These are phyloP conservation scores for Aspergillus quadricinctus DNA, from an alignment of 2,329 filamentous ascomycete species.

Conservation along the genomic window DNA sequence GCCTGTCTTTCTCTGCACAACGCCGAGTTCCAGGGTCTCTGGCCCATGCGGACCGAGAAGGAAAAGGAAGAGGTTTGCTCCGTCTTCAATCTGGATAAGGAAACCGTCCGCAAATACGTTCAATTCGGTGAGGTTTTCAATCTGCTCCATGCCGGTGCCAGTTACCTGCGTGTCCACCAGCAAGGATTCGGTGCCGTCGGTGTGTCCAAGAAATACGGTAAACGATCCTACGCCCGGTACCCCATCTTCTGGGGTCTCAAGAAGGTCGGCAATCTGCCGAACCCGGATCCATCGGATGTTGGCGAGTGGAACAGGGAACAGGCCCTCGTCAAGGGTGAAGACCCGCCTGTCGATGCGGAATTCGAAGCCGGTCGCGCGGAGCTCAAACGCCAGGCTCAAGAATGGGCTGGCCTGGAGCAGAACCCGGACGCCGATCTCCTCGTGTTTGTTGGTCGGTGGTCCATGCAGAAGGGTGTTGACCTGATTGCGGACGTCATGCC, in stretches of 20 bases:
- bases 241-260: constrained; percentile 66
- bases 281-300: constrained; percentile 62
- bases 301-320: constrained; percentile 55
- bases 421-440: constrained; percentile 61
- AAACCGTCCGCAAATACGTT: constrained; percentile 57
- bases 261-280: constrained; percentile 60
- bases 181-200: constrained; percentile 65
- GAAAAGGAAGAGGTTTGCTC: constrained; percentile 61
- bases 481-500: constrained; percentile 67
- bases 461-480: constrained; percentile 65
- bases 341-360: constrained; percentile 50
- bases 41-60: constrained; percentile 60
- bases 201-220: constrained; percentile 66
- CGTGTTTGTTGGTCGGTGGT: constrained; percentile 67
- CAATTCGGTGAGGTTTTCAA: constrained; percentile 69
- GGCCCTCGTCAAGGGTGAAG: constrained; percentile 41
- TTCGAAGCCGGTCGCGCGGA: constrained; percentile 53
- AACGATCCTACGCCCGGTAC: constrained; percentile 62
- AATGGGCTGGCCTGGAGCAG: constrained; percentile 62
- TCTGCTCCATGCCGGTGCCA: constrained; percentile 60
- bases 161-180: constrained; percentile 62
- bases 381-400: constrained; percentile 59
- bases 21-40: constrained; percentile 65
- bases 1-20: constrained; percentile 64
- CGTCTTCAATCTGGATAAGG: constrained; percentile 58